Base-by-base conservation (phyloP, 208 protist genomes). In the Leishmania mexicana region DNA sequence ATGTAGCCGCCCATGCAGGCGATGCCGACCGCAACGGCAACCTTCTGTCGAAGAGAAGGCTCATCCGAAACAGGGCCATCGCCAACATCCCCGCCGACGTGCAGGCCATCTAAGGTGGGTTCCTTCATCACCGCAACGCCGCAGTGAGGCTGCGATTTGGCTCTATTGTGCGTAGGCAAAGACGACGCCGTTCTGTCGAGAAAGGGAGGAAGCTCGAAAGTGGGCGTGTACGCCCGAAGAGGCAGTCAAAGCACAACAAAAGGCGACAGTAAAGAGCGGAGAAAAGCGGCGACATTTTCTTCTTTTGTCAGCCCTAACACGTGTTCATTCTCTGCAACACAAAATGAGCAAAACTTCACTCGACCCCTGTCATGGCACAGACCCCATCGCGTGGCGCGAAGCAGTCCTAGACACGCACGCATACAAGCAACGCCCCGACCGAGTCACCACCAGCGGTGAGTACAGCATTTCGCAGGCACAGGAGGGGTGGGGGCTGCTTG, bases 1-100 rank as follows among this genome's bases (percentile, higher is more conserved):
- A 93, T 87, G 51, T 88, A 87, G 21, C 84, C 73, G 28, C 83
- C 85, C 53, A 93, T 76, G 40, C 80, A 79, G n/a, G 84, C 83
- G 24, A 96, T 83, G 42, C 89, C 88, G 47, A 86, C 40, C 28
- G 77, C 86, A 53, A 88, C 84, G n/a, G 83, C 71, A n/a, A 70
- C 19, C 3, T 84, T 88, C 54, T 81, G 76, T 54, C 58, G 67
- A 0, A 54, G 10, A 5, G 76, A 72, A 38, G 65, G 40, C 40
- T 49, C 75, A 31, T 75, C 75, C 2, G 21, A 28, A 15, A 58
- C 57, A 6, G 75, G 3, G 5, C n/a, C 53, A 3, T 38, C 35
- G 1, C 64, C 6, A 7, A 35, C 35, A 28, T 76, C 51, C n/a
- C 21, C n/a, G 53, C 19, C 67, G 62, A 54, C 53, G 5, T 54